Base-by-base conservation (phyloP, 345 rosid genomes). In the Crucihimalaya himalaica region DNA sequence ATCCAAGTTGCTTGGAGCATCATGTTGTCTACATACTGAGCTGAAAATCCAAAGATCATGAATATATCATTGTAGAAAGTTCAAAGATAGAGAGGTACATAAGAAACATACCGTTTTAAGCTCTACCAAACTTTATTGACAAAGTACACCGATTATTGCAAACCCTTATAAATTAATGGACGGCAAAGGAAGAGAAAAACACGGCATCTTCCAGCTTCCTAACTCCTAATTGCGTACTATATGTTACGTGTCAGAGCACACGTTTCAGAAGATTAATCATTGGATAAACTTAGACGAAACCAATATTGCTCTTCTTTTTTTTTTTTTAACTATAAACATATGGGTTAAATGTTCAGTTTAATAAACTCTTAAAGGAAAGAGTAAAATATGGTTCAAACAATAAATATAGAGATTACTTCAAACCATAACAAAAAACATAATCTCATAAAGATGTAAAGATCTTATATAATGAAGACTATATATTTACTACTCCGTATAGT, bases 161-260 rank as follows among this genome's bases (percentile, higher is more conserved):
- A 68, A 68, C 63, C 74, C 73, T 61, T 39, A 12, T 68, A 39
- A 75, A 12, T 68, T 29, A 75, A 51, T 68, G 59, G 61, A 67
- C 68, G 68, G 78, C 27, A 27, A 53, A 23, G 23, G 18, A 21
- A 53, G n/a, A 51, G 15, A 20, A 53, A 12, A 42, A 32, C 23
- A 56, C 66, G 66, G 34, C 60, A 66, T 4, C 78, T 55, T 73
- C 42, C 59, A 57, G 25, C 72, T 50, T 57, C 78, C 59, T 37
- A 55, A 28, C 51, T 66, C 29, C 66, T 20, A 57, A 57, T 37
- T 37, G 21, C 28, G 11, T 72, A 8, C 14, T 11, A 53, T 20
- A 5, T 42, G 27, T 20, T 51, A 50, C 32, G 68, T 60, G 28
- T 71, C 68, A 5, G 20, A n/a, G 1, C 11, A 42, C 57, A 73